A percentile compares a stretch with the other conserved stretches of the same genome.
These are phyloP conservation scores for Cerioporus squamosus DNA, from an alignment of 1,284 basidiomycete genomes.

Conservation along the genomic window DNA sequence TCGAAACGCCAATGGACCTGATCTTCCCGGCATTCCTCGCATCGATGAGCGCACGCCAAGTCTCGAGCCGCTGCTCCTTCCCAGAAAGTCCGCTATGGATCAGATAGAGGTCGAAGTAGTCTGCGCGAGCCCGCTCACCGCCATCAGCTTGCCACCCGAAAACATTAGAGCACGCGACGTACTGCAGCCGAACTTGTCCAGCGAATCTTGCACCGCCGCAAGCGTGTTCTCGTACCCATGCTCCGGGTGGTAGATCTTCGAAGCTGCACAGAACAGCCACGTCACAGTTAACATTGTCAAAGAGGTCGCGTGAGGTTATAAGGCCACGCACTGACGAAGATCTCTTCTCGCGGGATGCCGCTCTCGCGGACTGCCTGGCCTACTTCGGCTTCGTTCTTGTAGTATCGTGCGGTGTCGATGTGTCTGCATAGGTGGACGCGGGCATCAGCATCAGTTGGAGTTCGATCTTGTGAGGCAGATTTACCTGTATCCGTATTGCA, in stretches of 20 bases:
- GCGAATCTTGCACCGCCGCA: conserved; percentile 22
- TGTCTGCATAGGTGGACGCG: conserved; percentile 43
- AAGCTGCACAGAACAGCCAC: conserved; percentile 3
- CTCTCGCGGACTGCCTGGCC: conserved; percentile 60
- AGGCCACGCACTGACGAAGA: conserved; percentile 68
- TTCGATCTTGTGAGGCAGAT: neutral
- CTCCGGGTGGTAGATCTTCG: conserved; percentile 24
- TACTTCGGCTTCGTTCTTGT: conserved; percentile 72
- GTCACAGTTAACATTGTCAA: neutral
- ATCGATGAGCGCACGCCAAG: conserved; percentile 48
- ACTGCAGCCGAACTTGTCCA: conserved; percentile 28
- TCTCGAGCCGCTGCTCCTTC: conserved; percentile 45
- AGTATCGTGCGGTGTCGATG: conserved; percentile 73
- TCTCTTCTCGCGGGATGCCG: conserved; percentile 51
- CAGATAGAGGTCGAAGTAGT: conserved; percentile 64
- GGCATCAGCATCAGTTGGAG: no score
- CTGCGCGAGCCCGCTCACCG: conserved; percentile 30
- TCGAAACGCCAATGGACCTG: conserved; percentile 63
- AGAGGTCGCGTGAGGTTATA: no score
- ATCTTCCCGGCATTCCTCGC: conserved; percentile 55
- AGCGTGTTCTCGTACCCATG: conserved; percentile 26
- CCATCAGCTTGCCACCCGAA: neutral
- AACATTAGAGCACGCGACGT: neutral
- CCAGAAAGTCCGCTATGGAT: conserved; percentile 58
- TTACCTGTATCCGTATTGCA: conserved; percentile 65